Base-by-base conservation (phyloP, 2,329 filamentous ascomycete species). In the Pseudogymnoascus sp. region DNA sequence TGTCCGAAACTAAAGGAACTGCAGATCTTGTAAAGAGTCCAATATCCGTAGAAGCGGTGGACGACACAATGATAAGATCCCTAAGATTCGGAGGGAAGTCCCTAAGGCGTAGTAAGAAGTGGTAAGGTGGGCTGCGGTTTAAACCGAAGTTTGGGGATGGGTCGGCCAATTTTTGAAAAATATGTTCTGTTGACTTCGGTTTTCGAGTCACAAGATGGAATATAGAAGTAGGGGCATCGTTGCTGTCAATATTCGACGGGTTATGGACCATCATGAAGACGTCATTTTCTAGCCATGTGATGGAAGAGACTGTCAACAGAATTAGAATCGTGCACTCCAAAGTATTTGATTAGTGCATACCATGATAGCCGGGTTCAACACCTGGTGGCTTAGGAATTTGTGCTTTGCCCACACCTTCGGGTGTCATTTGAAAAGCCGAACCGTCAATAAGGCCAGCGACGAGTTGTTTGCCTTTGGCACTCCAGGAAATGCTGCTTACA, bases 401-500 rank as follows among this genome's bases (percentile, higher is more conserved):
- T 36, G 82, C 91, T 75, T 93, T 94, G 28, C 83, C 80, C 39
- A 82, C 82, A 53, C 93, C 93, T 67, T 90, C 84, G 0, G 89
- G 90, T 6, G 89, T 91, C 82, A 97, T 87, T 72, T 97, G 92
- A 61, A 83, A 82, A 59, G 88, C 86, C 11, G 85, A 86, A 62
- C 94, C 94, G 74, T 97, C 85, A 6, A 80, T 85, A 67, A 94
- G 78, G 14, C 95, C 94, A 66, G 90, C 92, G 47, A 96, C 87
- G 43, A 99, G 78, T 71, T 97, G 93, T 72, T 96, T 99, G 53
- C 94, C 94, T 71, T 87, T 90, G 63, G 85, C 88, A 73, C 94
- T 99, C 94, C 95, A 99, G 61, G 89, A 87, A 5, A 90, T 82
- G 69, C 89, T 94, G 71, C 87, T 91, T 28, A 96, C 92, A 57